Evolutionary conservation across 331 rosid species (phyloP).

Genomic region (Pyrus hybrid): DNA sequence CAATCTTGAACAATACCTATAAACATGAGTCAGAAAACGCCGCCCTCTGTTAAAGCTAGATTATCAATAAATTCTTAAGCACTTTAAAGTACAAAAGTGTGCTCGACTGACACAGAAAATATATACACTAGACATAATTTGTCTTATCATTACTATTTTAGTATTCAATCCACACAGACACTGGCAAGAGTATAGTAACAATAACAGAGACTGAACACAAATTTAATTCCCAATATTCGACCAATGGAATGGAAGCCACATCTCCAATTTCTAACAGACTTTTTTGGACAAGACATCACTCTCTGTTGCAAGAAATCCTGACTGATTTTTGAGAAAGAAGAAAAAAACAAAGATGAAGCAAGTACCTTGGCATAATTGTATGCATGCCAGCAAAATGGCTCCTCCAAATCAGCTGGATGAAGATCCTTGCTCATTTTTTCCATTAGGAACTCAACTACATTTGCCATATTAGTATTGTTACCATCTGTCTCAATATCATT

Average conservation of each 20-base stretch:
- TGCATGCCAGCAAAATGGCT: constrained; percentile 98
- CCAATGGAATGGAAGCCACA: neutral
- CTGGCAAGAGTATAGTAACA: neutral
- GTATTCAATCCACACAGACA: neutral
- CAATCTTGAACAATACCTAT: constrained; percentile 80
- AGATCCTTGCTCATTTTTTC: constrained; percentile 90
- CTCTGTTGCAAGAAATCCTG: neutral
- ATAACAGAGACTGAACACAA: neutral
- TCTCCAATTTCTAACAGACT: neutral
- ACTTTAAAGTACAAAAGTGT: neutral
- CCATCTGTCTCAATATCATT: constrained; percentile 74
- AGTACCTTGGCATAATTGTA: constrained; percentile 86
- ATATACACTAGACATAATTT: neutral
- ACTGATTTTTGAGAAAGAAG: constrained; percentile 2
- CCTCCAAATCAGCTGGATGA: constrained; percentile 92
- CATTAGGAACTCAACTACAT: constrained; percentile 69
- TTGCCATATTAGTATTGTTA: constrained; percentile 48
- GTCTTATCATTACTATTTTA: neutral
- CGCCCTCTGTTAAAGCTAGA: neutral
- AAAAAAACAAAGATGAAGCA: neutral
- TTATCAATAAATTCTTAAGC: neutral
- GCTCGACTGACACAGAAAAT: neutral
- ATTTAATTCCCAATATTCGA: neutral
- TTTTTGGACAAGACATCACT: neutral
- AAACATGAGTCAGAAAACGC: constrained; percentile 10